phyloP scores from a whole-genome alignment of 2,329 filamentous ascomycete species.

The Bipolaris oryzae region DNA sequence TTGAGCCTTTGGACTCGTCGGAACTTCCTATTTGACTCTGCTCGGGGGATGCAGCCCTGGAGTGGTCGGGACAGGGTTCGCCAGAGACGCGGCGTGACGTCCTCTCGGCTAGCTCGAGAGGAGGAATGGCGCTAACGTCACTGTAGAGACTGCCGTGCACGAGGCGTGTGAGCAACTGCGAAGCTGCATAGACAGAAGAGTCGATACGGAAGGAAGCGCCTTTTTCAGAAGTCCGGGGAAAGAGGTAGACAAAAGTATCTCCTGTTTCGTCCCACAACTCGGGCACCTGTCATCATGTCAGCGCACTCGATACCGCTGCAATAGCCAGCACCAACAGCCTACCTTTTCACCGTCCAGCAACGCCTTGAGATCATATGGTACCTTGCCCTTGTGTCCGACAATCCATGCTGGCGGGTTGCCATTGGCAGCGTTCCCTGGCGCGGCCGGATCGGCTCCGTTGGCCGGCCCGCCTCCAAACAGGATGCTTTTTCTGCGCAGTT shows the following conservation, averaged over 20 bases:
- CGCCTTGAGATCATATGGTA: slow-evolving; percentile 61
- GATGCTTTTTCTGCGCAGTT: slow-evolving; percentile 44
- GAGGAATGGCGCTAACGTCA: slow-evolving; percentile 27
- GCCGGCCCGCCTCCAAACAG: slow-evolving; percentile 38
- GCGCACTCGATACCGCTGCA: slow-evolving; percentile 8
- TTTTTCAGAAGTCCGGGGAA: slow-evolving; percentile 61
- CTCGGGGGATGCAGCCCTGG: slow-evolving; percentile 41
- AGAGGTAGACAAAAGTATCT: slow-evolving; percentile 69
- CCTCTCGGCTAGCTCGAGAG: slow-evolving; percentile 30
- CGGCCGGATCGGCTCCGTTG: slow-evolving; percentile 29
- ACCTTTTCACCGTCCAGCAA: slow-evolving; percentile 60
- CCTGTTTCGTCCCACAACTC: slow-evolving; percentile 68
- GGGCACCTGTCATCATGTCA: slow-evolving; percentile 50
- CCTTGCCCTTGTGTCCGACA: slow-evolving; percentile 61
- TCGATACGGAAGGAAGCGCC: slow-evolving; percentile 67
- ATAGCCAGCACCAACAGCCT: slow-evolving; percentile 18
- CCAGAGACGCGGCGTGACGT: slow-evolving; percentile 29
- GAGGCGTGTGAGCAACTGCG: slow-evolving; percentile 60
- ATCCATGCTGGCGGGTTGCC: slow-evolving; percentile 60
- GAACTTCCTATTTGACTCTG: slow-evolving; percentile 46
- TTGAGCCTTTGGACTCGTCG: slow-evolving; percentile 55
- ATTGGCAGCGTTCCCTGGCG: slow-evolving; percentile 9
- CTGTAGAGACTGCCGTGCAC: slow-evolving; percentile 61
- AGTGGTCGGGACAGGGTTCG: slow-evolving; percentile 35
- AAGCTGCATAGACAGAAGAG: slow-evolving; percentile 64